phyloP scores from a whole-genome alignment of 2,329 filamentous ascomycete genomes.

The Phialophora verrucosa region DNA sequence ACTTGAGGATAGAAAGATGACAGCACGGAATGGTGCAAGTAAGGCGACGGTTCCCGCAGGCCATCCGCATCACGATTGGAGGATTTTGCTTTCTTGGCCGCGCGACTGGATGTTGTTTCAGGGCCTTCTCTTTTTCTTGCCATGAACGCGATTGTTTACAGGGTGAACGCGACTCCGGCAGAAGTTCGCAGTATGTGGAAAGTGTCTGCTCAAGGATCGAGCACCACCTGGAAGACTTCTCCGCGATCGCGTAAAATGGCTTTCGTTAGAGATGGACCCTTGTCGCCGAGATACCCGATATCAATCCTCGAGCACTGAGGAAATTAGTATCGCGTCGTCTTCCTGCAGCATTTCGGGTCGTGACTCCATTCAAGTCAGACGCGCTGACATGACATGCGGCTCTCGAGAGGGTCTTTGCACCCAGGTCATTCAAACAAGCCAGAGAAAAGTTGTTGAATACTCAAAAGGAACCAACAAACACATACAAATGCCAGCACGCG shows the following conservation, averaged over 20 bases:
- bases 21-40: slow-evolving; percentile 32
- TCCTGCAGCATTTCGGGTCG: not conserved
- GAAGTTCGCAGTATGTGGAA: not conserved
- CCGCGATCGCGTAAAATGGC: not conserved
- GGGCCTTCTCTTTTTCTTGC: slow-evolving; percentile 37
- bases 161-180: slow-evolving; percentile 4
- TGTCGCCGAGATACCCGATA: slow-evolving; percentile 7
- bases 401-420: not conserved
- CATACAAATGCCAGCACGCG: not conserved
- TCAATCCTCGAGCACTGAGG: slow-evolving; percentile 1
- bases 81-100: slow-evolving; percentile 22
- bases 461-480: not conserved
- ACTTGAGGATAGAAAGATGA: slow-evolving; percentile 37
- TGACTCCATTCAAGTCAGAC: not conserved
- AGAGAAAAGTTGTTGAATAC: not conserved
- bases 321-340: slow-evolving; percentile 9
- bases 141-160: slow-evolving; percentile 29
- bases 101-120: slow-evolving; percentile 14
- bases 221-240: not conserved
- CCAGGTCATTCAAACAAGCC: not conserved
- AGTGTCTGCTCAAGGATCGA: not conserved
- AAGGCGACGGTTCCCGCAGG: slow-evolving; percentile 1
- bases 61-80: slow-evolving; percentile 12
- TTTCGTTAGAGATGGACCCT: not conserved
- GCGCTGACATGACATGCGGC: not conserved